Base-by-base conservation (phyloP, 129 eudicot species). In the Glebionis coronaria region DNA sequence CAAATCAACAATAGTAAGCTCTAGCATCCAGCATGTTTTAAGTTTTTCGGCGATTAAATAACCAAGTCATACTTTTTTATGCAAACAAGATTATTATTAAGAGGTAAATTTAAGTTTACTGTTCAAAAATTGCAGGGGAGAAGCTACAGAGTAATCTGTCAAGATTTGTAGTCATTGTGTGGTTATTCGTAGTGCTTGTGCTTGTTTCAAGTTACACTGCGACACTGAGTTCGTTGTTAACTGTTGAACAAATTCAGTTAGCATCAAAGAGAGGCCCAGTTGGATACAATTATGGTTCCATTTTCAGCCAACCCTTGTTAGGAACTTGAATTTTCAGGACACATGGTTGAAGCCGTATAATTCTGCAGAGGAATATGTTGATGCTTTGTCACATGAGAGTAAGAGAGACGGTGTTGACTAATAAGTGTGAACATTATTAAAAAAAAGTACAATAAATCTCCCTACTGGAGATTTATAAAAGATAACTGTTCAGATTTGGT, bases 191-290 rank as follows among this genome's bases (percentile, higher is more conserved):
- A n/a, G n/a, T n/a, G n/a, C n/a, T n/a, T n/a, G n/a, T n/a, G n/a
- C n/a, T n/a, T n/a, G n/a, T n/a, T n/a, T n/a, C n/a, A n/a, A n/a
- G n/a, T n/a, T n/a, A n/a, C n/a, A 88, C 91, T 2, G 91, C 95
- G 14, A 88, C 68, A 16, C 75, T 84, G 61, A 70, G 80, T 45
- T 82, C 95, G 3, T 20, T 80, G 55, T 62, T 88, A 65, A 84
- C 90, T 0, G 72, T 88, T 10, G 76, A 88, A 63, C 80, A 84
- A 62, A 73, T 84, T 23, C 63, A 52, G 51, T 45, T 71, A 47
- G 58, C 73, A n/a, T 42, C 73, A 12, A 68, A 52, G 52, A 70
- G 62, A n/a, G 69, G 56, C 3, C 44, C 56, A 6, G 51, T 72
- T 9, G 75, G 71, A 5, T 63, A 44, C 61, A 81, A 23, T 16